Percentiles rank a stretch among this genome's conserved stretches.
These are phyloP conservation scores for Scheffersomyces illinoinensis DNA, from an alignment of 1,139 yeast species.

Conservation along the genomic window DNA sequence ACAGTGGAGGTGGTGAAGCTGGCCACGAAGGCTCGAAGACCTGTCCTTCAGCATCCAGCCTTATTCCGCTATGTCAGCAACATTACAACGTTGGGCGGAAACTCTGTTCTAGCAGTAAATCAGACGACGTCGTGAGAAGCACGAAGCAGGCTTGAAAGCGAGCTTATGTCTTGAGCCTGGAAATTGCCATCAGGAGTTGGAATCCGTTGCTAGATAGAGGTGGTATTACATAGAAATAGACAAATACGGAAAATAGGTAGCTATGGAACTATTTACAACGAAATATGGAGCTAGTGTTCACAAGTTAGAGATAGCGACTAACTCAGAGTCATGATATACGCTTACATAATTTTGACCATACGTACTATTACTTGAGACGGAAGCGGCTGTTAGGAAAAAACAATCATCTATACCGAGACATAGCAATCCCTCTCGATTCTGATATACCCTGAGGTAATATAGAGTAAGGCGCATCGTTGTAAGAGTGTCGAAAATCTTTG, in stretches of 20 bases:
- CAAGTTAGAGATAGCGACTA: not conserved
- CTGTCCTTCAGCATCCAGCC: slow-evolving; percentile 35
- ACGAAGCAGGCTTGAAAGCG: not conserved
- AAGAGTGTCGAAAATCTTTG: not conserved
- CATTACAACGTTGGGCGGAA: slow-evolving; percentile 8
- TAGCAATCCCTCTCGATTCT: not conserved
- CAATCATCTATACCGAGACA: not conserved
- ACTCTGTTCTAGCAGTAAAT: slow-evolving; percentile 18
- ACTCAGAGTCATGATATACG: not conserved
- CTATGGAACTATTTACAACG: not conserved
- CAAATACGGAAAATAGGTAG: not conserved
- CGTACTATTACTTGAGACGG: not conserved
- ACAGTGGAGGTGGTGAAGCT: slow-evolving; percentile 17
- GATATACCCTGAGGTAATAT: not conserved
- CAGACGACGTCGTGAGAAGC: not conserved
- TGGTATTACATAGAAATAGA: not conserved
- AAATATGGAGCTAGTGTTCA: not conserved
- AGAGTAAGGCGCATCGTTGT: not conserved
- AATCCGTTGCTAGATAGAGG: not conserved
- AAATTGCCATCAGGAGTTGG: not conserved
- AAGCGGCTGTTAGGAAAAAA: not conserved
- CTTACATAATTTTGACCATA: not conserved
- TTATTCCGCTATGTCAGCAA: slow-evolving; percentile 36
- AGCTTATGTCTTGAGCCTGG: not conserved
- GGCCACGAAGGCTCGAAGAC: slow-evolving; percentile 34